Conservation (phyloP, 2,329 filamentous ascomycete genomes). For the Beauveria sp. region DNA sequence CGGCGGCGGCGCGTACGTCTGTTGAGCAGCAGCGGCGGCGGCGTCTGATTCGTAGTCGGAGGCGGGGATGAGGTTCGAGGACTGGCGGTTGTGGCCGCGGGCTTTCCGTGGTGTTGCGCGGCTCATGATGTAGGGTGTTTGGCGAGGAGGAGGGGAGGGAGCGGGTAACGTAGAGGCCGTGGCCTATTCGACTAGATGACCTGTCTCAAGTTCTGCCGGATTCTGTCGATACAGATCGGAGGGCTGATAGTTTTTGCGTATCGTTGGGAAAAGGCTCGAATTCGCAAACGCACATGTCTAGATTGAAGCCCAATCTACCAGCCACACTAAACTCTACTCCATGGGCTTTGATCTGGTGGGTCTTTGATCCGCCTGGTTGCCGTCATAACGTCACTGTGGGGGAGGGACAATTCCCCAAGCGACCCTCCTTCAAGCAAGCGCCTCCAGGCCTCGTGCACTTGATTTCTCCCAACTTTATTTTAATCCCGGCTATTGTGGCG, state of each 20-base stretch:
- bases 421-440: neutral
- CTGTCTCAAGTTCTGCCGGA: neutral
- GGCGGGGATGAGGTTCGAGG: constrained; percentile 31
- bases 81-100: constrained; percentile 32
- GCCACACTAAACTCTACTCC: neutral
- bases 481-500: neutral
- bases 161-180: neutral
- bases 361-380: neutral
- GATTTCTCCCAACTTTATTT: neutral
- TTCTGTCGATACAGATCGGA: no score
- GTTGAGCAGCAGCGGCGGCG: constrained; percentile 29
- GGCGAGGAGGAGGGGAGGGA: neutral
- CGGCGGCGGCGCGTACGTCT: constrained; percentile 35
- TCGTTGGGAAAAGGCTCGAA: neutral
- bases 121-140: constrained; percentile 30
- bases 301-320: neutral
- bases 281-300: neutral
- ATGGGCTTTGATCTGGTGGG: neutral
- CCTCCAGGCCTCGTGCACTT: neutral
- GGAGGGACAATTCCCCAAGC: neutral
- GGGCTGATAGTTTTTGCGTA: neutral
- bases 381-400: constrained; percentile 12
- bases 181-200: neutral
- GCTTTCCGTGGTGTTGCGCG: constrained; percentile 33
- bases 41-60: constrained; percentile 64